Evolutionary conservation across 129 eudicot species (phyloP).

Genomic region (Sambucus nigra): DNA sequence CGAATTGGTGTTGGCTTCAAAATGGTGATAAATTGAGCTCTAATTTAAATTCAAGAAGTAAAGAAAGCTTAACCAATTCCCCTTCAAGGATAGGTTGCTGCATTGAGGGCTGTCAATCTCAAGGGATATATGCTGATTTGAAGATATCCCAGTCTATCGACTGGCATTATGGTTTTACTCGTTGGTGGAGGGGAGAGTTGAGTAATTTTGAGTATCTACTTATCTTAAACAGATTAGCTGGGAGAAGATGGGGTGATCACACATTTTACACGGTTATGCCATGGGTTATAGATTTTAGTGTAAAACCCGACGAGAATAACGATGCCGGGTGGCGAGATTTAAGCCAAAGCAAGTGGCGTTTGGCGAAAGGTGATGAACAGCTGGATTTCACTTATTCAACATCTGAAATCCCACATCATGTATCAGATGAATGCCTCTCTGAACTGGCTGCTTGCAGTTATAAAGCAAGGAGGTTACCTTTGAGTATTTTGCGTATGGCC

Average conservation of each 20-base stretch:
- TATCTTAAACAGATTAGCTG: slow-evolving; percentile 65
- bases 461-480: slow-evolving; percentile 92
- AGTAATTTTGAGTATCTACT: slow-evolving; percentile 90
- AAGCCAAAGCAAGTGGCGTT: slow-evolving; percentile 90
- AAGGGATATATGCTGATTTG: slow-evolving; percentile 58
- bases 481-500: slow-evolving; percentile 72
- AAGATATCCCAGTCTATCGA: slow-evolving; percentile 37
- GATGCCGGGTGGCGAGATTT: slow-evolving; percentile 82
- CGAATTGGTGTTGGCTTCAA: slow-evolving; percentile 77
- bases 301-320: slow-evolving; percentile 59
- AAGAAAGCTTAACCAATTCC: slow-evolving; percentile 6
- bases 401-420: slow-evolving; percentile 91
- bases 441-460: slow-evolving; percentile 99
- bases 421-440: slow-evolving; percentile 94
- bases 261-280: slow-evolving; percentile 92
- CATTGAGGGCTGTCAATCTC: slow-evolving; percentile 41
- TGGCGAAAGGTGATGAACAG: slow-evolving; percentile 98
- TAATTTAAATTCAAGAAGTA: slow-evolving; percentile 14
- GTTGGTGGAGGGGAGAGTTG: slow-evolving; percentile 89
- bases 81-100: slow-evolving; percentile 22
- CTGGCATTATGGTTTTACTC: slow-evolving; percentile 60
- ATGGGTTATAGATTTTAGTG: slow-evolving; percentile 92
- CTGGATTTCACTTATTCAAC: slow-evolving; percentile 90
- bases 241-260: slow-evolving; percentile 97
- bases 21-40: slow-evolving; percentile 31